Percentiles rank a stretch among this genome's conserved stretches.
Evolutionary conservation across 352 stramenopile genomes (phyloP).

Genomic region (Achlya hypogyna): DNA sequence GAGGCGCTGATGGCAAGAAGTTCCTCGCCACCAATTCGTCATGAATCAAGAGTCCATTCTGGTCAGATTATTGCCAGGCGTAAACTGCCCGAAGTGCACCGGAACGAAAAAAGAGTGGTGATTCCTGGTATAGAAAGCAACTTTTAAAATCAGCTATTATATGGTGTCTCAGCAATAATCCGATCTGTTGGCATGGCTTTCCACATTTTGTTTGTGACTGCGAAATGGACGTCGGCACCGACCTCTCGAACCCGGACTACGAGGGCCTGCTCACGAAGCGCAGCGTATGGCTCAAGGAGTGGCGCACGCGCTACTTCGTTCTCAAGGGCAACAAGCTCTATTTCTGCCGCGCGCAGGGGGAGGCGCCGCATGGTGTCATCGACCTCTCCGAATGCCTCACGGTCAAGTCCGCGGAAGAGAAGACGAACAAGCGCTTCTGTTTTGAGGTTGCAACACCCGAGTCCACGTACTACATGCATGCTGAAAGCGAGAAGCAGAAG

Average conservation of each 20-base stretch:
- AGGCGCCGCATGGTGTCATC: constrained; percentile 82
- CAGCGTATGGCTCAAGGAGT: constrained; percentile 89
- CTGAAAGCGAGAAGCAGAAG: constrained; percentile 86
- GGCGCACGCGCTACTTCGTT: constrained; percentile 85
- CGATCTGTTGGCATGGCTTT: neutral
- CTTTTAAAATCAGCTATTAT: neutral
- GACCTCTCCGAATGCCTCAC: constrained; percentile 85
- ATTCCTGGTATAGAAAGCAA: no score
- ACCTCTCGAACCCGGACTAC: constrained; percentile 79
- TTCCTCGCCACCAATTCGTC: neutral
- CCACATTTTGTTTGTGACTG: neutral
- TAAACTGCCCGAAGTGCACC: neutral
- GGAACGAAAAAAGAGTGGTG: no score
- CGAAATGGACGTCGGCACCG: constrained; percentile 19
- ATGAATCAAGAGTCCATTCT: neutral
- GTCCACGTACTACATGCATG: constrained; percentile 88
- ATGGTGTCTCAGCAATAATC: neutral
- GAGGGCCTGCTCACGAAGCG: constrained; percentile 85
- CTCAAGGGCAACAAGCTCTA: constrained; percentile 89
- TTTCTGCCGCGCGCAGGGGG: constrained; percentile 65
- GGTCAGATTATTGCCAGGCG: neutral
- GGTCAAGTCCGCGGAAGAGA: constrained; percentile 86
- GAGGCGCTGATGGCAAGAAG: neutral
- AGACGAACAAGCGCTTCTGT: constrained; percentile 87
- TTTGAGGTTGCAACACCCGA: constrained; percentile 86